Percentiles rank a stretch among this genome's conserved stretches.
phyloP scores from a whole-genome alignment of 225 moss, liverwort and hornwort genomes.

The Pleurozium schreberi region DNA sequence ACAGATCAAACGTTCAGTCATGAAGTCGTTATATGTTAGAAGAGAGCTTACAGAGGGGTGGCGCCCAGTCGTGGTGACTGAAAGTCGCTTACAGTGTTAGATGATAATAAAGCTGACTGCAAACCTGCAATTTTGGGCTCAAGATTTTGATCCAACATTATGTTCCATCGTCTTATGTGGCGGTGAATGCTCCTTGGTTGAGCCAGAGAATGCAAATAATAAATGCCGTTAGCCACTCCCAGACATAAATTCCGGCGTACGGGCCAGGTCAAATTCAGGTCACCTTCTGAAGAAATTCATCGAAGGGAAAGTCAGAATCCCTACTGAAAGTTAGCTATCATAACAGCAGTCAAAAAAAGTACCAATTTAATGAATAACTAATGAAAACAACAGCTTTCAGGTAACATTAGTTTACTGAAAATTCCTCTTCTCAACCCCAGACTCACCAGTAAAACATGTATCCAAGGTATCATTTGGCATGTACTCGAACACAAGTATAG shows the following conservation, averaged over 20 bases:
- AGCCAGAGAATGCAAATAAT: not conserved
- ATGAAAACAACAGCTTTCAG: not conserved
- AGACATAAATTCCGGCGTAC: not conserved
- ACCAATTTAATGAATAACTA: not conserved
- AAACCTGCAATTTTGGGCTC: conserved; percentile 54
- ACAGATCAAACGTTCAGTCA: not conserved
- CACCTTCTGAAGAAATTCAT: not conserved
- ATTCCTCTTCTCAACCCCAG: not conserved
- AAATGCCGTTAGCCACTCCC: not conserved
- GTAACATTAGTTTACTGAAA: not conserved
- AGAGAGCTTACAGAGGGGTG: not conserved
- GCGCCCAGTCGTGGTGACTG: too few species aligned
- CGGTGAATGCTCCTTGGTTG: conserved; percentile 12
- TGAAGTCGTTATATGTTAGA: not conserved
- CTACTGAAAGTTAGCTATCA: not conserved
- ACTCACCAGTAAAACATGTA: not conserved
- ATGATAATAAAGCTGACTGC: conserved; percentile 14
- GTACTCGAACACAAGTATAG: not conserved
- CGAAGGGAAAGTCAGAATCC: not conserved
- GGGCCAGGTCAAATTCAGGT: not conserved
- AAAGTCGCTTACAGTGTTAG: not conserved
- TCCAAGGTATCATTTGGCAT: not conserved
- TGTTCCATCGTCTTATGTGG: conserved; percentile 35
- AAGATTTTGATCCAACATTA: conserved; percentile 25
- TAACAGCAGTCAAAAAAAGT: not conserved